Evolutionary conservation across 2,329 filamentous ascomycete genomes (phyloP).

Genomic region (Trichoderma sp.): DNA sequence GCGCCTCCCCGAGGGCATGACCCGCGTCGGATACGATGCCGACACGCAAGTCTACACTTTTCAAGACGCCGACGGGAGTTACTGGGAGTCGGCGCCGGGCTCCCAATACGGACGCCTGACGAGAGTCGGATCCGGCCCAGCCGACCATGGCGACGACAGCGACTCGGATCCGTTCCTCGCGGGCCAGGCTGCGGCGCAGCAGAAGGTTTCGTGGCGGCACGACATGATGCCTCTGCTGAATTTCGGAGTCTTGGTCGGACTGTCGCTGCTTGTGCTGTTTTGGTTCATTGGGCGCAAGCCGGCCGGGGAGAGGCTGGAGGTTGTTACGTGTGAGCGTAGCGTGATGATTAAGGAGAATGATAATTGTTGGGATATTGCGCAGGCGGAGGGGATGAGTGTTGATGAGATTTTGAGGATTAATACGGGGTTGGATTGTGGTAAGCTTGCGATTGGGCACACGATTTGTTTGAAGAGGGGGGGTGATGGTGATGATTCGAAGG

Average conservation of each 20-base stretch:
- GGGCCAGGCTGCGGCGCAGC: constrained; percentile 31
- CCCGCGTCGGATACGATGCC: constrained; percentile 59
- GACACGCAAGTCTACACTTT: constrained; percentile 59
- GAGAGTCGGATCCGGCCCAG: constrained; percentile 41
- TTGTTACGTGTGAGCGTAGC: constrained; percentile 40
- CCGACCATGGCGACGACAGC: constrained; percentile 32
- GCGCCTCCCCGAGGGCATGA: constrained; percentile 59
- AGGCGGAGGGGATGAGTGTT: background rate
- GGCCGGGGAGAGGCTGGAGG: constrained; percentile 22
- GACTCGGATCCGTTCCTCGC: constrained; percentile 42
- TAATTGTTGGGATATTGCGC: constrained; percentile 53
- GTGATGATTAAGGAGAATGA: constrained; percentile 52
- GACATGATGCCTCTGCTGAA: constrained; percentile 61
- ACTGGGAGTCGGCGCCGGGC: constrained; percentile 57
- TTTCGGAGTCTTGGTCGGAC: constrained; percentile 58
- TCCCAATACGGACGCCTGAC: constrained; percentile 53
- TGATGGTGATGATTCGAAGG: background rate
- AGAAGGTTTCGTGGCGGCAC: constrained; percentile 52
- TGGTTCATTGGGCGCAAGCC: constrained; percentile 50
- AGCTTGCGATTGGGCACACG: background rate
- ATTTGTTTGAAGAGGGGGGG: background rate
- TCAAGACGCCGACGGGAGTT: constrained; percentile 51
- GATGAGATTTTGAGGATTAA: background rate
- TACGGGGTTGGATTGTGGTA: background rate
- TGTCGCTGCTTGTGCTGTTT: constrained; percentile 55